phyloP scores from a whole-genome alignment of 192 early-diverging fungal species.

The Umbelopsis vinacea region DNA sequence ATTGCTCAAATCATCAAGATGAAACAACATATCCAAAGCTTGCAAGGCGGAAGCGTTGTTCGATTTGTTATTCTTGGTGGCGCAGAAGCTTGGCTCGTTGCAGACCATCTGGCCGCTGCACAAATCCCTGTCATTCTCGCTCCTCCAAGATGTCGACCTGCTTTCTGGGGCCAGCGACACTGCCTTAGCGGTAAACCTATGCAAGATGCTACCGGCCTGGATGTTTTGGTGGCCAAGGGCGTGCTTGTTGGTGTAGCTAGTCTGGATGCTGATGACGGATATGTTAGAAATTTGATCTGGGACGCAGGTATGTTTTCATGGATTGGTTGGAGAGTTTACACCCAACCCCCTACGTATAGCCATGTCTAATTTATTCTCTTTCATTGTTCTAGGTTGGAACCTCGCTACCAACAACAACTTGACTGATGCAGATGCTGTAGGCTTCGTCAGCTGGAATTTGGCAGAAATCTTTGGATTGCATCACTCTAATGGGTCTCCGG shows the following conservation, averaged over 20 bases:
- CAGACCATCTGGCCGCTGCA: slow-evolving; percentile 52
- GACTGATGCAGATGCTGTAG: slow-evolving; percentile 65
- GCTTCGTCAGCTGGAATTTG: slow-evolving; percentile 76
- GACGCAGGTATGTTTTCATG: slow-evolving; percentile 71
- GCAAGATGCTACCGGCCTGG: slow-evolving; percentile 52
- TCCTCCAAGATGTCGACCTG: slow-evolving; percentile 68
- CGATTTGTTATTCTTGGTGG: slow-evolving; percentile 64
- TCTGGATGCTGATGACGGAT: slow-evolving; percentile 52
- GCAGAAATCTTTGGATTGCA: slow-evolving; percentile 66
- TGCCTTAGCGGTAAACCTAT: slow-evolving; percentile 62
- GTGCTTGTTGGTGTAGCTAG: slow-evolving; percentile 64
- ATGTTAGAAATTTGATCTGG: slow-evolving; percentile 74
- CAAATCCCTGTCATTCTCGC: slow-evolving; percentile 67
- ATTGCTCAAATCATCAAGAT: slow-evolving; percentile 66
- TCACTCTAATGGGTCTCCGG: slow-evolving; percentile 24
- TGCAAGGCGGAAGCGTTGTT: slow-evolving; percentile 31
- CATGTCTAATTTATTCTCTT: slow-evolving; percentile 17
- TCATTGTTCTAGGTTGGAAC: slow-evolving; percentile 34
- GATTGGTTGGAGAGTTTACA: no score
- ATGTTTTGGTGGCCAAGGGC: slow-evolving; percentile 55
- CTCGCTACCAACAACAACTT: slow-evolving; percentile 41
- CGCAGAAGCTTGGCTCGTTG: slow-evolving; percentile 70
- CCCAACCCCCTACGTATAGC: no score
- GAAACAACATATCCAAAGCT: slow-evolving; percentile 46
- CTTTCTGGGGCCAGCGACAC: slow-evolving; percentile 59